These are phyloP conservation scores for Lecanosticta acicola DNA, from an alignment of 2,329 filamentous ascomycete genomes.

Conservation along the genomic window DNA sequence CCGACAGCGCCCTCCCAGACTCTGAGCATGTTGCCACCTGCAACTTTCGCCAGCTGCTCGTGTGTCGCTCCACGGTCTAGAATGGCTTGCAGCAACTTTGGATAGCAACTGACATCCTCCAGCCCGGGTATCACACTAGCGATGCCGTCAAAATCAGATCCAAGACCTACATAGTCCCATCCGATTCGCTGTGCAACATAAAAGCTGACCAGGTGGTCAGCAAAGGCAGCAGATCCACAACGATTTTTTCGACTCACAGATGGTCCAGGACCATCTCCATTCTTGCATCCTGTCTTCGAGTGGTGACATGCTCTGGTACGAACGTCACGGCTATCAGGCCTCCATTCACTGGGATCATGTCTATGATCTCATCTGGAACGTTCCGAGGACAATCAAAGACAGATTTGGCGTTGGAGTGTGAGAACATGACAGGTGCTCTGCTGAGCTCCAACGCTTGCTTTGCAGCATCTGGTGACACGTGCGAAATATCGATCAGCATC, in stretches of 20 bases:
- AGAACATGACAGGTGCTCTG: constrained; percentile 20
- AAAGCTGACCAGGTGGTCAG: constrained; percentile 1
- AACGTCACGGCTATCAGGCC: constrained; percentile 41
- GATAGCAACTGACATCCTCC: constrained; percentile 36
- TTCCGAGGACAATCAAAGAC: constrained; percentile 34
- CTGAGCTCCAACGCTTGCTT: constrained; percentile 21
- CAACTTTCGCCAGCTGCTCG: constrained; percentile 35
- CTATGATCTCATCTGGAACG: constrained; percentile 39
- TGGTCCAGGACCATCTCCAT: constrained; percentile 36
- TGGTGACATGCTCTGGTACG: constrained; percentile 33
- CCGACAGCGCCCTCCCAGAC: constrained; percentile 27
- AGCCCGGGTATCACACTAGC: constrained; percentile 22
- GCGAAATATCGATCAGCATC: constrained; percentile 20
- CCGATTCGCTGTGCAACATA: constrained; percentile 25
- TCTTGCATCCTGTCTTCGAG: constrained; percentile 28
- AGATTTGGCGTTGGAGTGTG: constrained; percentile 21
- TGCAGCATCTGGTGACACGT: constrained; percentile 14
- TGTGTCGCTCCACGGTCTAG: constrained; percentile 38
- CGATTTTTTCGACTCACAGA: constrained; percentile 2
- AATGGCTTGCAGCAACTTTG: constrained; percentile 32
- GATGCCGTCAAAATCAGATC: constrained; percentile 37
- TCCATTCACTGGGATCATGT: constrained; percentile 33
- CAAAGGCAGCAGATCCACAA: background rate
- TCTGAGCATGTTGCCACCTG: constrained; percentile 37
- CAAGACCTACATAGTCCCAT: constrained; percentile 37